Base-by-base conservation (phyloP, 495 filamentous ascomycete species). In the Penicillium pancosmium region DNA sequence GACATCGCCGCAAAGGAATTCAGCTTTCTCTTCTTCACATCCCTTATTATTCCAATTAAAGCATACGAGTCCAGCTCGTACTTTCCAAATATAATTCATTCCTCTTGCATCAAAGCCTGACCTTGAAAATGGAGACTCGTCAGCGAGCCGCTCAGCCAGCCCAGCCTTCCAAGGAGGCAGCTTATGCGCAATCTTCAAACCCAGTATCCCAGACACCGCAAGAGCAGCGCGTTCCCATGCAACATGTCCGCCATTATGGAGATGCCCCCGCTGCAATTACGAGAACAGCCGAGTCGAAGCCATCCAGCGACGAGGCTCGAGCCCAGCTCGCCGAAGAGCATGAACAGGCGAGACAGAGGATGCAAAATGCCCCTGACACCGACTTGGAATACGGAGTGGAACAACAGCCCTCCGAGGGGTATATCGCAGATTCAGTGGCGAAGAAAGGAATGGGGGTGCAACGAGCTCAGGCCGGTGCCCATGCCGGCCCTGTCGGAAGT, bases 331-430 rank as follows among this genome's bases (percentile, higher is more conserved):
- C 53, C 0, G 48, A 38, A 15, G 23, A 68, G 10, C 73, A 59
- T 21, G n/a, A 59, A 3, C 53, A 57, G 9, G 50, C 70, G 16
- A 51, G 60, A n/a, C 36, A 15, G 1, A 21, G 55, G 16, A 33
- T 71, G 59, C 61, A 66, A 19, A 48, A 52, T 56, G 65, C 48
- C 51, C 61, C 43, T 15, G 69, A 68, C 56, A 69, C 76, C 7
- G 75, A 79, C 54, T 60, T 69, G 1, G 82, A 86, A 16, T 80
- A 80, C 10, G 85, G 84, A 5, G 79, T 86, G 58, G 84, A 87
- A 77, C 73, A 78, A 23, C 73, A 80, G 27, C 72, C 77, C 0
- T 69, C 71, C 5, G 84, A 87, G 55, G 85, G 84, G 4, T 73
- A 82, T 21, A 81, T 87, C 38, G 83, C 82, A 2, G 62, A 72